Percentiles rank a stretch among this genome's conserved stretches.
Conservation (phyloP, 345 rosid genomes). For the Acer saccharum region DNA sequence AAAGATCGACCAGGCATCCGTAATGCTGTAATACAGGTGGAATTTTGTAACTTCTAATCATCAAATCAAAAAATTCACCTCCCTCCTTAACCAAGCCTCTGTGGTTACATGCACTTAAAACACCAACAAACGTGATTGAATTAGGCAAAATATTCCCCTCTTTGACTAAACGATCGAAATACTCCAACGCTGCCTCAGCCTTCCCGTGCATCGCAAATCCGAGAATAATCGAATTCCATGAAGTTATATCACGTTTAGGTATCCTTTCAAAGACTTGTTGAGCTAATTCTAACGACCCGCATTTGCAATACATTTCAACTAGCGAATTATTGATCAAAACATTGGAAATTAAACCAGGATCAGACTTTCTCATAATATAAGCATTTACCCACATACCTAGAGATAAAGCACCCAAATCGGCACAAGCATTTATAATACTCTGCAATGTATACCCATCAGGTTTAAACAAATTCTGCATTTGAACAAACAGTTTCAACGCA, state of each 20-base stretch:
- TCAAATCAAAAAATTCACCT: slow-evolving; percentile 53
- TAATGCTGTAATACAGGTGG: slow-evolving; percentile 77
- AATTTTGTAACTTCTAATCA: slow-evolving; percentile 56
- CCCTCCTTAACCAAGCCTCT: slow-evolving; percentile 69
- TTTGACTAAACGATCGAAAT: slow-evolving; percentile 47
- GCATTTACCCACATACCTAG: slow-evolving; percentile 77
- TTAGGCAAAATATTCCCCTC: slow-evolving; percentile 45
- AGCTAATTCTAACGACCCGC: slow-evolving; percentile 64
- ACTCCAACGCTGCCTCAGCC: slow-evolving; percentile 49
- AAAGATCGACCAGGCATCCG: slow-evolving; percentile 75
- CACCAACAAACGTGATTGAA: slow-evolving; percentile 65
- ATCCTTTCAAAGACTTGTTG: slow-evolving; percentile 63
- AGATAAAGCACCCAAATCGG: slow-evolving; percentile 66
- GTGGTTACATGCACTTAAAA: slow-evolving; percentile 74
- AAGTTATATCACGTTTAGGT: slow-evolving; percentile 57
- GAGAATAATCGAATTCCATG: slow-evolving; percentile 80
- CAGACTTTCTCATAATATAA: slow-evolving; percentile 48
- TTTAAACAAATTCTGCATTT: slow-evolving; percentile 48
- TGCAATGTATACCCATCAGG: slow-evolving; percentile 80
- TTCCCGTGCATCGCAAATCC: slow-evolving; percentile 79
- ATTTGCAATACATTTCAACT: slow-evolving; percentile 84
- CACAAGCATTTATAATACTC: slow-evolving; percentile 68
- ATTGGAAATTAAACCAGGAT: slow-evolving; percentile 33
- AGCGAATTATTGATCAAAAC: slow-evolving; percentile 63
- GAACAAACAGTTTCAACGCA: slow-evolving; percentile 52